Percentiles rank a stretch among this genome's conserved stretches.
These are phyloP conservation scores for Globisporangium takayamanum DNA, from an alignment of 352 stramenopile species.

Conservation along the genomic window DNA sequence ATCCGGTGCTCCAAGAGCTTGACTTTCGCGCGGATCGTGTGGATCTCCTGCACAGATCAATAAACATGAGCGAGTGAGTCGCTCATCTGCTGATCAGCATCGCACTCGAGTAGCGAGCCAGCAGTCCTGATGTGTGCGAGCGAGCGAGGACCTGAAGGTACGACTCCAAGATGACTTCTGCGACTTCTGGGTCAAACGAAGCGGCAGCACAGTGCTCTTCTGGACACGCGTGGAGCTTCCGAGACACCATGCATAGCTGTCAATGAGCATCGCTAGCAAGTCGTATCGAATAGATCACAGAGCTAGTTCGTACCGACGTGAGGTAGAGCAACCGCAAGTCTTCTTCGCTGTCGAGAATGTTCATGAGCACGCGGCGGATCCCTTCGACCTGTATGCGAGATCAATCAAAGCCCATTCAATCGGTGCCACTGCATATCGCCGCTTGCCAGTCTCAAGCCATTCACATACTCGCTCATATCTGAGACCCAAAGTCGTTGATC, in stretches of 20 bases:
- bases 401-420: neutral
- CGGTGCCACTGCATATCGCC: neutral
- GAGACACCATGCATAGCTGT: neutral
- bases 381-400: constrained; percentile 11
- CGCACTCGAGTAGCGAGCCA: too few relatives aligned
- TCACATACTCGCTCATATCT: constrained; percentile 5
- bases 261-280: neutral
- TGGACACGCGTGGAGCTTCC: constrained; percentile 17
- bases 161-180: constrained; percentile 8
- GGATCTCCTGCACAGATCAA: constrained; percentile 35
- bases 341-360: constrained; percentile 26
- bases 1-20: constrained; percentile 63
- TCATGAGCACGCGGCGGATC: constrained; percentile 20
- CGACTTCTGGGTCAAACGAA: constrained; percentile 9
- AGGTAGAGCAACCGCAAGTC: constrained; percentile 24
- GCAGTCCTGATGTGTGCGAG: too few relatives aligned
- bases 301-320: neutral
- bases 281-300: neutral
- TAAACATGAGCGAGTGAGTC: too few relatives aligned
- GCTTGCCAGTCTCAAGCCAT: neutral
- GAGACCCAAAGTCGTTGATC: constrained; percentile 29
- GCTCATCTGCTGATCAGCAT: neutral
- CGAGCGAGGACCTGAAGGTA: constrained; percentile 2
- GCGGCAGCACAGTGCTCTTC: neutral
- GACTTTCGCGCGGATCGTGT: constrained; percentile 61